Conservation (phyloP, 1,139 yeast species). For the Magnusiomyces clavatus region DNA sequence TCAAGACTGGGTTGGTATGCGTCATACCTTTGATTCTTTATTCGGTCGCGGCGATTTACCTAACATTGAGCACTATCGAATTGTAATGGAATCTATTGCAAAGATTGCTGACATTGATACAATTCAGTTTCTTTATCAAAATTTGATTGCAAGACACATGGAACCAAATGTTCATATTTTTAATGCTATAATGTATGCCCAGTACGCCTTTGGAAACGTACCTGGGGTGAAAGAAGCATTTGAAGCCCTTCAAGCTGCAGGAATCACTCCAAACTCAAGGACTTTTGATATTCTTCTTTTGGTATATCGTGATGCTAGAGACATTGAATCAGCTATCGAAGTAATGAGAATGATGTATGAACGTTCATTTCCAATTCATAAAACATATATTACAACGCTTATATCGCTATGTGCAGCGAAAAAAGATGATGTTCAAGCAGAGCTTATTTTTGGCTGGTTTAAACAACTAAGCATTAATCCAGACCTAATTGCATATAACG, state of each 20-base stretch:
- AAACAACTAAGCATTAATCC: slow-evolving; percentile 20
- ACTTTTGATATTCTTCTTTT: slow-evolving; percentile 25
- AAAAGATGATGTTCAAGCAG: slow-evolving; percentile 26
- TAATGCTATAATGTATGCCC: slow-evolving; percentile 40
- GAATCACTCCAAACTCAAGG: slow-evolving; percentile 29
- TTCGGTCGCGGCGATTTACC: slow-evolving; percentile 53
- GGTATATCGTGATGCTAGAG: slow-evolving; percentile 26
- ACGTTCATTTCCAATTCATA: slow-evolving; percentile 22
- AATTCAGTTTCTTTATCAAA: slow-evolving; percentile 46
- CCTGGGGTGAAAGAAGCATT: slow-evolving; percentile 40
- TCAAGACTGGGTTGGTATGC: slow-evolving; percentile 53
- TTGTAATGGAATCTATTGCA: slow-evolving; percentile 59
- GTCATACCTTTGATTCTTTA: slow-evolving; percentile 54
- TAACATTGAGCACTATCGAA: slow-evolving; percentile 49
- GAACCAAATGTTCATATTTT: slow-evolving; percentile 43
- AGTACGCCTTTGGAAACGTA: slow-evolving; percentile 41
- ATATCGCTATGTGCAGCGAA: slow-evolving; percentile 28
- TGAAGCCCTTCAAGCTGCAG: slow-evolving; percentile 34
- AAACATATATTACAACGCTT: slow-evolving; percentile 23
- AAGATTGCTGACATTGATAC: slow-evolving; percentile 47
- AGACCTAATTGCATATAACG: slow-evolving; percentile 23
- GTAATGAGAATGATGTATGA: slow-evolving; percentile 25
- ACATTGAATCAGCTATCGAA: slow-evolving; percentile 27
- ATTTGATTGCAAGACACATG: slow-evolving; percentile 39
- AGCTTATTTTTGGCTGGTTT: slow-evolving; percentile 26